Percentiles rank a stretch among this genome's conserved stretches.
Conservation (phyloP, 2,329 filamentous ascomycete genomes). For the Nakataea oryzae region DNA sequence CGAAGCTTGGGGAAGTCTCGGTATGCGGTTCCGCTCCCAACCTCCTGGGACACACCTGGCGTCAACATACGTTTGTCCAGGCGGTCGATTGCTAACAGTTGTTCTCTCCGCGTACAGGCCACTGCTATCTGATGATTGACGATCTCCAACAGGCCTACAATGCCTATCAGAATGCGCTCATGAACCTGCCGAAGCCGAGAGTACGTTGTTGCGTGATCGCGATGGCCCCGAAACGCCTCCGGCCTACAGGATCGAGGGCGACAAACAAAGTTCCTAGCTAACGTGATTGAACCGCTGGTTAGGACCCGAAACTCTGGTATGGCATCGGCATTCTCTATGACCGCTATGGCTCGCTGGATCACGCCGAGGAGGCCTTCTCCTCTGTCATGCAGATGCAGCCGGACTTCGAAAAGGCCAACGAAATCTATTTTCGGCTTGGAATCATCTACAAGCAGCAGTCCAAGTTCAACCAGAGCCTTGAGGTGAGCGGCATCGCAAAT, state of each 20-base stretch:
- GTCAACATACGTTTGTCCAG: not conserved
- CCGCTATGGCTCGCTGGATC: constrained; percentile 88
- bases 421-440: constrained; percentile 97
- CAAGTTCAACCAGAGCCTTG: constrained; percentile 84
- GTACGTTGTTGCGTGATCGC: constrained; percentile 33
- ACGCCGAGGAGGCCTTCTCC: constrained; percentile 95
- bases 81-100: constrained; percentile 14
- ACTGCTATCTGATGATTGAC: constrained; percentile 98
- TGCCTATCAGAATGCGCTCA: constrained; percentile 89
- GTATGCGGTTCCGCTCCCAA: constrained; percentile 30
- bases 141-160: constrained; percentile 94
- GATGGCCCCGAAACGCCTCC: not conserved
- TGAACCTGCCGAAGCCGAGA: constrained; percentile 89
- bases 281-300: not conserved
- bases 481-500: constrained; percentile 47
- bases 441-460: constrained; percentile 99
- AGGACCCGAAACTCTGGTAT: constrained; percentile 98
- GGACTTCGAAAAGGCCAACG: constrained; percentile 95
- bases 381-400: constrained; percentile 99
- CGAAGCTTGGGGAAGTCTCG: constrained; percentile 92
- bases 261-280: not conserved
- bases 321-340: constrained; percentile 97
- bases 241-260: not conserved
- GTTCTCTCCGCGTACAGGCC: constrained; percentile 43
- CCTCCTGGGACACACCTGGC: not conserved